A percentile compares a stretch with the other conserved stretches of the same genome.
These are phyloP conservation scores for Calonectria ilicicola DNA, from an alignment of 2,329 filamentous ascomycete species.

Conservation along the genomic window DNA sequence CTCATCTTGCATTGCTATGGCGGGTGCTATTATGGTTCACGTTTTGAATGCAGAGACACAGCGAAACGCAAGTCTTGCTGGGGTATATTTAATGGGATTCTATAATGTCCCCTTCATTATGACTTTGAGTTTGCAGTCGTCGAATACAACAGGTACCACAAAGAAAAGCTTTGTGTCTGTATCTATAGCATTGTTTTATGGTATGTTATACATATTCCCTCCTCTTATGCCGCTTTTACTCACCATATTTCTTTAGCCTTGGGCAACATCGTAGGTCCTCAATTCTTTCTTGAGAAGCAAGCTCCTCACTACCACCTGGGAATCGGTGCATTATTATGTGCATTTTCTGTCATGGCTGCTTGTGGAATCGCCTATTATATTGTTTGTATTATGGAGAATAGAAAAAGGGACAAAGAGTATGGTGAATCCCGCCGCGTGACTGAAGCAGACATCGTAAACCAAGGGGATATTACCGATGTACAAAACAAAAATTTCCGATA, in stretches of 20 bases:
- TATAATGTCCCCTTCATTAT: conserved; percentile 45
- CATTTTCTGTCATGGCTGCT: conserved; percentile 40
- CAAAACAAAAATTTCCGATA: conserved; percentile 36
- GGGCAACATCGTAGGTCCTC: conserved; percentile 46
- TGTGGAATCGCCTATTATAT: conserved; percentile 34
- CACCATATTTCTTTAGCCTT: conserved; percentile 26
- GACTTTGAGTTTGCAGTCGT: conserved; percentile 44
- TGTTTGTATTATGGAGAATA: conserved; percentile 40
- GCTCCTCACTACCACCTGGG: conserved; percentile 44
- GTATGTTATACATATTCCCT: neutral
- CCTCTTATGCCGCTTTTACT: neutral
- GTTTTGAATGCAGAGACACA: conserved; percentile 29
- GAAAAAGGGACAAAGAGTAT: conserved; percentile 16
- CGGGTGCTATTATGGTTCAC: conserved; percentile 43
- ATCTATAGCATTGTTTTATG: conserved; percentile 44
- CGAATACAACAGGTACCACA: conserved; percentile 45
- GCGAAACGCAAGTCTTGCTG: conserved; percentile 42
- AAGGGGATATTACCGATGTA: conserved; percentile 29
- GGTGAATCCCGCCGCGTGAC: conserved; percentile 15
- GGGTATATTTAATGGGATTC: conserved; percentile 49
- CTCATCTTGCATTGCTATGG: conserved; percentile 36
- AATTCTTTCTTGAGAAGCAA: conserved; percentile 43
- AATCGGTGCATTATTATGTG: conserved; percentile 41
- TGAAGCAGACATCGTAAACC: conserved; percentile 2
- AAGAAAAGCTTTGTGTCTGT: conserved; percentile 47